phyloP scores from a whole-genome alignment of 495 filamentous ascomycete genomes.

The Podospora anserina region DNA sequence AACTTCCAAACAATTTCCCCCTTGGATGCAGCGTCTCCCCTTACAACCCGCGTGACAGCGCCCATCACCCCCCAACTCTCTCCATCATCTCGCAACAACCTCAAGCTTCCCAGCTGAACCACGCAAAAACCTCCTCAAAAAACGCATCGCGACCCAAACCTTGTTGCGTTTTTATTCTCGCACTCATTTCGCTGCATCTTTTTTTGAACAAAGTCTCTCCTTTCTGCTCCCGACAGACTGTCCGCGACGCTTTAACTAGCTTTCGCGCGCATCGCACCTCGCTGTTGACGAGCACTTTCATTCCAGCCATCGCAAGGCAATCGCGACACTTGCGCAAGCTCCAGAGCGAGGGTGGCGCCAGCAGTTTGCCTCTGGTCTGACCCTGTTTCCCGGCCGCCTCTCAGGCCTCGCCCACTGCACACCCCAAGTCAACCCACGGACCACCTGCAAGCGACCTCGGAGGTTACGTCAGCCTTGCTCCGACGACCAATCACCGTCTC shows the following conservation, averaged over 20 bases:
- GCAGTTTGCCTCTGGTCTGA: constrained; percentile 14
- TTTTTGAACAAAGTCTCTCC: not conserved
- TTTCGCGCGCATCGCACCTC: constrained; percentile 32
- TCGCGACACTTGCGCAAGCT: constrained; percentile 13
- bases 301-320: constrained; percentile 11
- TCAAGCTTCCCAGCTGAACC: constrained; percentile 25
- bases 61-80: constrained; percentile 29
- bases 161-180: constrained; percentile 14
- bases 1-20: constrained; percentile 32
- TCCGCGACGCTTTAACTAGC: constrained; percentile 40
- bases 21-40: constrained; percentile 24
- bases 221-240: constrained; percentile 12
- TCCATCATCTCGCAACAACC: constrained; percentile 28
- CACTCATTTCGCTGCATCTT: constrained; percentile 17
- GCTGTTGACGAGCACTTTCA: constrained; percentile 9
- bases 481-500: constrained; percentile 20
- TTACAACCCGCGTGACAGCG: constrained; percentile 37
- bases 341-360: constrained; percentile 23
- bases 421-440: constrained; percentile 27
- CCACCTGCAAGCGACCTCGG: constrained; percentile 25
- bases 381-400: constrained; percentile 9
- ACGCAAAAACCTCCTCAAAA: constrained; percentile 23
- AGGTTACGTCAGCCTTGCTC: constrained; percentile 42
- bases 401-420: constrained; percentile 8
- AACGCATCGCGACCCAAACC: constrained; percentile 24